Evolutionary conservation across 192 early-diverging fungal species (phyloP).

Genomic region (Coemansia sp.): DNA sequence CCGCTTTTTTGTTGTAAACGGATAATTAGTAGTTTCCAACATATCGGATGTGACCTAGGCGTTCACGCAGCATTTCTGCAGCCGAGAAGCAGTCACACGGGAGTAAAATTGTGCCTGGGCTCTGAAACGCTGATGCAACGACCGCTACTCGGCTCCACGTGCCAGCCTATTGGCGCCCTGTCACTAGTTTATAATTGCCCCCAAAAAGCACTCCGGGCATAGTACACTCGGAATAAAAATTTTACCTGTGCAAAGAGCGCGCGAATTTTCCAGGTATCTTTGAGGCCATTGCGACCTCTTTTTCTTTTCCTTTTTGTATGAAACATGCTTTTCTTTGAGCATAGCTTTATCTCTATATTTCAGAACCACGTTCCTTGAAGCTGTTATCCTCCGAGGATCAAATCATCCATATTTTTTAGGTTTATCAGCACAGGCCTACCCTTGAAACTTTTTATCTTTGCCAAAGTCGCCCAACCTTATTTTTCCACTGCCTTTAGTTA

Average conservation of each 20-base stretch:
- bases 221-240: not conserved
- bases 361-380: not conserved
- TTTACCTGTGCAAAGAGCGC: not conserved
- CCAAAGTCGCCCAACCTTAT: not conserved
- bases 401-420: not conserved
- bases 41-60: not conserved
- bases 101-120: not conserved
- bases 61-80: not conserved
- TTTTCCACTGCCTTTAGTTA: not conserved
- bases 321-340: too few relatives aligned
- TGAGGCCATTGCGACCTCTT: too few relatives aligned
- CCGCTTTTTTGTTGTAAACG: not conserved
- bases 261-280: not conserved
- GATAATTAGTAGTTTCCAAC: not conserved
- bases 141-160: not conserved
- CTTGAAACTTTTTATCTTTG: not conserved
- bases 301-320: too few relatives aligned
- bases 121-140: not conserved
- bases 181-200: not conserved
- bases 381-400: too few relatives aligned
- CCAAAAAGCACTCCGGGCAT: not conserved
- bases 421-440: constrained; percentile 5
- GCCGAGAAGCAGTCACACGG: not conserved
- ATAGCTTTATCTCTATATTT: too few relatives aligned
- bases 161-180: not conserved